Conservation (phyloP, 2,329 filamentous ascomycete species). For the Venturia asperata region DNA sequence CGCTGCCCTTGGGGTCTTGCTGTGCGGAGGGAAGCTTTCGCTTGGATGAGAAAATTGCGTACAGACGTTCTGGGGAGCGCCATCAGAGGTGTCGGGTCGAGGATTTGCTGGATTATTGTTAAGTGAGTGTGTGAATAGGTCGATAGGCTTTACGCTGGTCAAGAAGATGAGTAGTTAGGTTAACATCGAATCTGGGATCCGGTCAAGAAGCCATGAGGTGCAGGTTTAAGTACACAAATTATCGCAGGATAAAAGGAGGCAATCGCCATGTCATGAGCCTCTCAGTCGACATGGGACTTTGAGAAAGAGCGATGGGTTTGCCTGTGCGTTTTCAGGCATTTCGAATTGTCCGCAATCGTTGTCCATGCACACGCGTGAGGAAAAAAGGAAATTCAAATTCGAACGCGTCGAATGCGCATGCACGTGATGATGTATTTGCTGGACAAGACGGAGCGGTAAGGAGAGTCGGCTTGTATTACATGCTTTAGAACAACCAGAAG, state of each 20-base stretch:
- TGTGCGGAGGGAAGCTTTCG: constrained; percentile 37
- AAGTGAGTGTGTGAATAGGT: background rate
- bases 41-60: constrained; percentile 36
- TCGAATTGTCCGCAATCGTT: too few species aligned
- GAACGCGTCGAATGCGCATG: too few species aligned
- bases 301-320: background rate
- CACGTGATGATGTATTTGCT: too few species aligned
- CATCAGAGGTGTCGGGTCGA: background rate
- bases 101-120: background rate
- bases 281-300: background rate
- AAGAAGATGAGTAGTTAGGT: background rate
- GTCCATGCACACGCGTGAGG: too few species aligned
- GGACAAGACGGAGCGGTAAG: too few species aligned
- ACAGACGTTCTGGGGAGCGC: background rate
- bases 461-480: too few species aligned
- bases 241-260: background rate
- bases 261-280: background rate
- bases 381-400: too few species aligned
- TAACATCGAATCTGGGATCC: background rate
- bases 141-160: background rate
- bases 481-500: too few species aligned
- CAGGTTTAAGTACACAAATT: constrained; percentile 6
- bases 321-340: too few species aligned
- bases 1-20: constrained; percentile 35
- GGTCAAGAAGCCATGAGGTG: background rate